Evolutionary conservation across 176 grass and related monocot genomes (phyloP).

Genomic region (Bromus sterilis): DNA sequence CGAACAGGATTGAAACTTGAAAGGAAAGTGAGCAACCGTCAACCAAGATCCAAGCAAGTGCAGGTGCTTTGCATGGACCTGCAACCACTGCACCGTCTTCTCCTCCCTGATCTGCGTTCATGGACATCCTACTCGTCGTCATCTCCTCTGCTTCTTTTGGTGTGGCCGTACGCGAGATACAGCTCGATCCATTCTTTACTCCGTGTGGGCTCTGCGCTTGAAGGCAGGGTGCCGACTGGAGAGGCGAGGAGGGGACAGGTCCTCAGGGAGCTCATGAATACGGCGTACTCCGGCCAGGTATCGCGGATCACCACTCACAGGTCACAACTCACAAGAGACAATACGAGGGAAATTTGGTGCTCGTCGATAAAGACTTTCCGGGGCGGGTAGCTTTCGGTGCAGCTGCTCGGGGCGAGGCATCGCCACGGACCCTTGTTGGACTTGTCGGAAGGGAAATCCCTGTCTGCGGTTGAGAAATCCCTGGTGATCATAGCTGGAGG

Average conservation of each 20-base stretch:
- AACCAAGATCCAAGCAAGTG: not conserved
- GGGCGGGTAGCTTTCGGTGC: not conserved
- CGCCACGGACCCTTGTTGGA: not conserved
- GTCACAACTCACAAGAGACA: too few species aligned
- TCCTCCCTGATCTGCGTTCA: not conserved
- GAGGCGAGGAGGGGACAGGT: not conserved
- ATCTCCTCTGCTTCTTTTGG: not conserved
- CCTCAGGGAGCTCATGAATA: not conserved
- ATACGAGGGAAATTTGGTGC: not conserved
- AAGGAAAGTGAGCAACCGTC: not conserved
- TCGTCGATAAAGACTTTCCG: not conserved
- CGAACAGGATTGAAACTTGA: not conserved
- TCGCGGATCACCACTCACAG: not conserved
- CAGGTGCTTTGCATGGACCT: not conserved
- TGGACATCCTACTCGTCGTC: not conserved
- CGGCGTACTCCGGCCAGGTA: not conserved
- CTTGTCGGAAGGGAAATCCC: not conserved
- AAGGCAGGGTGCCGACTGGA: not conserved
- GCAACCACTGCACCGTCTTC: not conserved
- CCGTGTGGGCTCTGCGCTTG: conserved; percentile 1
- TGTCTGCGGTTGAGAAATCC: conserved; percentile 26
- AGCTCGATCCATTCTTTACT: not conserved
- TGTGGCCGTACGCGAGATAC: not conserved
- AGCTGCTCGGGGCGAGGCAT: not conserved
- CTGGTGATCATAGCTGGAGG: not conserved